Evolutionary conservation across 108 stramenopile genomes (phyloP).

Genomic region (Cyclotella cryptica): DNA sequence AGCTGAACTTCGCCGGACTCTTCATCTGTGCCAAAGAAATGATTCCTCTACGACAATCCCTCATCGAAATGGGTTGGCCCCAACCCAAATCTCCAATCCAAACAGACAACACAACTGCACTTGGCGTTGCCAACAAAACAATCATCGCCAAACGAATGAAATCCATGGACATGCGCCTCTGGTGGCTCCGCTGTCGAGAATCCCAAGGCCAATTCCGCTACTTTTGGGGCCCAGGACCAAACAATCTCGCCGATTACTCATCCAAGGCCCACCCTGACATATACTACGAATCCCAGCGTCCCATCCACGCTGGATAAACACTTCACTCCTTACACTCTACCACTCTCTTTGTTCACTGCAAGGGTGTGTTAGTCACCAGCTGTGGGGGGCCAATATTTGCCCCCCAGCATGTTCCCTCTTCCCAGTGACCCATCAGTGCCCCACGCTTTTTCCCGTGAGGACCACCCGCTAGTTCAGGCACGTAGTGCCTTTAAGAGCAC

Average conservation of each 20-base stretch:
- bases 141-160: constrained; percentile 51
- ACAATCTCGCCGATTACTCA: constrained; percentile 1
- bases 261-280: constrained; percentile 4
- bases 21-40: constrained; percentile 44
- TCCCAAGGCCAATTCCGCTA: constrained; percentile 9
- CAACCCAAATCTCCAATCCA: constrained; percentile 53
- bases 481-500: no score
- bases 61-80: constrained; percentile 47
- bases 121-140: constrained; percentile 51
- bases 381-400: no score
- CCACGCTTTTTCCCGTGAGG: no score
- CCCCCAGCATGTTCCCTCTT: no score
- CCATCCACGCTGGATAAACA: neutral
- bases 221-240: constrained; percentile 8
- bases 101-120: constrained; percentile 56
- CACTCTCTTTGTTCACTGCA: neutral
- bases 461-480: no score
- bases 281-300: neutral
- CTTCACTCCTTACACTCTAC: no score
- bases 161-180: neutral
- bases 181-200: constrained; percentile 10
- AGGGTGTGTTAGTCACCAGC: neutral
- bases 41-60: constrained; percentile 18
- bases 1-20: constrained; percentile 51
- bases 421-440: no score